phyloP scores from a whole-genome alignment of 441 rosid species.

The Populus hybrid region DNA sequence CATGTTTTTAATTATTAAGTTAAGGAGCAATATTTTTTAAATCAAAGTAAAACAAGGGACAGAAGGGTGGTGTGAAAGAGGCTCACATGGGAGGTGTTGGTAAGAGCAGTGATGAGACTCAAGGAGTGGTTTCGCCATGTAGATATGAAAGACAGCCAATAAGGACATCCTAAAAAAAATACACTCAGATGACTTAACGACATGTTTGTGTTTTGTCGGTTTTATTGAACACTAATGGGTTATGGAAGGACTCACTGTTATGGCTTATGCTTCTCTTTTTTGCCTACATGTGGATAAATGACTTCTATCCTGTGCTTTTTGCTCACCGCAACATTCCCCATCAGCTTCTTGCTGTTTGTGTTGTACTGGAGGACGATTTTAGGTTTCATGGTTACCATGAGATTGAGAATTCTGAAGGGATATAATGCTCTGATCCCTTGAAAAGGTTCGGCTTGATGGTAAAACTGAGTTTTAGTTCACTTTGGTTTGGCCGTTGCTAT shows the following conservation, averaged over 20 bases:
- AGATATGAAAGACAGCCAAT: neutral
- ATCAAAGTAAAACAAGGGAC: neutral
- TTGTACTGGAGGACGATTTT: neutral
- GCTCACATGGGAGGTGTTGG: slow-evolving; percentile 27
- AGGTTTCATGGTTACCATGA: neutral
- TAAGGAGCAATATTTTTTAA: neutral
- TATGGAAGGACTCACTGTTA: slow-evolving; percentile 8
- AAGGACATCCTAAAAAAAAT: slow-evolving; percentile 27
- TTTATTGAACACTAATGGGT: slow-evolving; percentile 3
- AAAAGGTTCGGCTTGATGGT: neutral
- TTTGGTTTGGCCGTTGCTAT: neutral
- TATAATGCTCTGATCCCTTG: neutral
- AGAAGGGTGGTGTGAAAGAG: slow-evolving; percentile 8
- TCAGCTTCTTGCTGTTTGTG: neutral
- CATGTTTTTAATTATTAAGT: slow-evolving; percentile 3
- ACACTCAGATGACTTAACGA: slow-evolving; percentile 31
- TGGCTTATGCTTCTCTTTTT: slow-evolving; percentile 10
- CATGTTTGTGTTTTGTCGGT: slow-evolving; percentile 45
- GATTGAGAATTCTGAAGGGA: neutral
- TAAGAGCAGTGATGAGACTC: slow-evolving; percentile 7
- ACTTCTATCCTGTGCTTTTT: slow-evolving; percentile 7
- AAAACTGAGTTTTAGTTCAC: neutral
- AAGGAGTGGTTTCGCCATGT: slow-evolving; percentile 4
- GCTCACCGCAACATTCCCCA: neutral
- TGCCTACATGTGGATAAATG: slow-evolving; percentile 23